These are phyloP conservation scores for Leccinellum rugosiceps DNA, from an alignment of 768 basidiomycete genomes.

Conservation along the genomic window DNA sequence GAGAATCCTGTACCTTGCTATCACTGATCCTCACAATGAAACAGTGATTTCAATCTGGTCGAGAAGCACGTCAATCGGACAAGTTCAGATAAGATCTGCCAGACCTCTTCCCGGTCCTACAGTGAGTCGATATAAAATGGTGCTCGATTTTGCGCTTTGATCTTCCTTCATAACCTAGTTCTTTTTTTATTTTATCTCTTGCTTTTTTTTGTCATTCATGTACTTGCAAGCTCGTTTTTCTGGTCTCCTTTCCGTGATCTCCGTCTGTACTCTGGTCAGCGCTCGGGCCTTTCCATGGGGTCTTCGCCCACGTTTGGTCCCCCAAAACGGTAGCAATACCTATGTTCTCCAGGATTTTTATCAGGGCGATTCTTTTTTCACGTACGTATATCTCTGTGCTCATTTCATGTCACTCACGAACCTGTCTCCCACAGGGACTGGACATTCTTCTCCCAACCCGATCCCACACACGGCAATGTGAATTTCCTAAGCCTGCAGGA, in stretches of 20 bases:
- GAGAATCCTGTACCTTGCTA: neutral
- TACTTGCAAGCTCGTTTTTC: slow-evolving; percentile 17
- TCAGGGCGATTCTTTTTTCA: slow-evolving; percentile 50
- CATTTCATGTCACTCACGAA: neutral
- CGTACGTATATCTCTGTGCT: slow-evolving; percentile 36
- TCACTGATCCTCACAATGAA: slow-evolving; percentile 14
- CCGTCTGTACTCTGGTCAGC: slow-evolving; percentile 32
- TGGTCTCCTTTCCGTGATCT: slow-evolving; percentile 24
- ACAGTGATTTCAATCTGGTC: neutral
- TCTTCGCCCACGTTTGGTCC: slow-evolving; percentile 11
- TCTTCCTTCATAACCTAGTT: neutral
- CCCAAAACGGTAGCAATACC: slow-evolving; percentile 10
- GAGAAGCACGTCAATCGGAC: slow-evolving; percentile 32
- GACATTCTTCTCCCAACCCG: slow-evolving; percentile 55
- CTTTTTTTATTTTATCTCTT: neutral
- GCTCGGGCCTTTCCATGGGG: slow-evolving; percentile 11
- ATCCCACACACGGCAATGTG: slow-evolving; percentile 72
- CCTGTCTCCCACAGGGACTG: slow-evolving; percentile 44
- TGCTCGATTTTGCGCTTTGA: neutral
- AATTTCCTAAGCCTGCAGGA: slow-evolving; percentile 48
- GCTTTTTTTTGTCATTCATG: neutral
- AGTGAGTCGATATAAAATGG: slow-evolving; percentile 6
- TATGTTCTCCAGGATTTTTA: slow-evolving; percentile 37
- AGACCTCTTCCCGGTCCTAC: neutral
- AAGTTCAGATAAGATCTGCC: slow-evolving; percentile 33